Conservation (phyloP, 805 yeast genomes). For the Candida multigemmis region DNA sequence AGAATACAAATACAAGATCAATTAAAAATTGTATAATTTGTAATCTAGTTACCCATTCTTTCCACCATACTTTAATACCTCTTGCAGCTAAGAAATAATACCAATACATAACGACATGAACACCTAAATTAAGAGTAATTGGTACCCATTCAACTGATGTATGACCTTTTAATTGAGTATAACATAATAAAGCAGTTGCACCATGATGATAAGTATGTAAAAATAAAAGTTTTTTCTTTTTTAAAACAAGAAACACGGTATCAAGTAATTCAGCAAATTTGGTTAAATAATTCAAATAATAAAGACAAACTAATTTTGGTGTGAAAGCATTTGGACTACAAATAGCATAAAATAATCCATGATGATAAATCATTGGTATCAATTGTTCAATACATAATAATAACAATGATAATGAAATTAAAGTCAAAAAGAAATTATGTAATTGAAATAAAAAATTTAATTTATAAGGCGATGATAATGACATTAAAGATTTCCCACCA, state of each 20-base stretch:
- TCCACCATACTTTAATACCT: conserved; percentile 98
- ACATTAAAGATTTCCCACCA: conserved; percentile 69
- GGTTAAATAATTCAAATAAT: conserved; percentile 86
- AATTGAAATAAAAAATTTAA: conserved; percentile 71
- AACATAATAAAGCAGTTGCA: conserved; percentile 92
- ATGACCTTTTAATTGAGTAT: conserved; percentile 82
- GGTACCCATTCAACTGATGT: conserved; percentile 96
- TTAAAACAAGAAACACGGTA: conserved; percentile 84
- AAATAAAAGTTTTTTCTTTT: conserved; percentile 85
- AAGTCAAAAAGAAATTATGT: conserved; percentile 73
- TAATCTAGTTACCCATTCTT: conserved; percentile 95
- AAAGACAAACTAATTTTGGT: conserved; percentile 70
- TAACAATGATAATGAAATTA: conserved; percentile 56
- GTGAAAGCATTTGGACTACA: conserved; percentile 78
- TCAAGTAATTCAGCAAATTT: conserved; percentile 86
- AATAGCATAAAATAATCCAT: conserved; percentile 79
- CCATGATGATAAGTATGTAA: conserved; percentile 97
- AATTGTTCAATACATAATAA: conserved; percentile 76
- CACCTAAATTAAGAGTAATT: conserved; percentile 78
- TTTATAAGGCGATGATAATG: conserved; percentile 56
- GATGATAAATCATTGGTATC: conserved; percentile 60
- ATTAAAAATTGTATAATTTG: conserved; percentile 90
- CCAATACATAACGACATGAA: conserved; percentile 96
- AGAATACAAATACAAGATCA: conserved; percentile 86
- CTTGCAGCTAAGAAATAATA: conserved; percentile 90